phyloP scores from a whole-genome alignment of 1,284 basidiomycete genomes.

The Phellinidium pouzarii region DNA sequence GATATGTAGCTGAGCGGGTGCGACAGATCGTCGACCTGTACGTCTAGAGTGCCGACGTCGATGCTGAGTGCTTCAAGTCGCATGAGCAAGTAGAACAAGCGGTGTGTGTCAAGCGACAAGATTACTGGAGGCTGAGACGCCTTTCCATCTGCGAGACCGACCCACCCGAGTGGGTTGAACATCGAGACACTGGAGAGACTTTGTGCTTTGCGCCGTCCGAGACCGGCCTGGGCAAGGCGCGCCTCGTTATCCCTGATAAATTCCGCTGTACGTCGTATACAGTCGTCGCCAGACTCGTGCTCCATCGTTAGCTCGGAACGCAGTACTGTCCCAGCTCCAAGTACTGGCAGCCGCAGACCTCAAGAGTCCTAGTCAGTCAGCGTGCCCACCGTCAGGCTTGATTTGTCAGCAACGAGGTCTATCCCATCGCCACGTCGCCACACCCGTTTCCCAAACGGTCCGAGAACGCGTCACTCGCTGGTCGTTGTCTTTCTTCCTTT shows the following conservation, averaged over 20 bases:
- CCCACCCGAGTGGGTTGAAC: slow-evolving; percentile 62
- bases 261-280: slow-evolving; percentile 56
- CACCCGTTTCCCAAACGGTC: background rate
- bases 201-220: slow-evolving; percentile 43
- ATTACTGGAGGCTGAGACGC: slow-evolving; percentile 47
- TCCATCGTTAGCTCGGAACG: slow-evolving; percentile 40
- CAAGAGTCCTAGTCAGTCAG: background rate
- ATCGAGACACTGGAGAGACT: slow-evolving; percentile 33
- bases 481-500: slow-evolving; percentile 18
- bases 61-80: slow-evolving; percentile 76
- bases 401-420: background rate
- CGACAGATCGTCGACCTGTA: slow-evolving; percentile 61
- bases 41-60: slow-evolving; percentile 75
- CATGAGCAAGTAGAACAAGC: slow-evolving; percentile 83
- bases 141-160: slow-evolving; percentile 35
- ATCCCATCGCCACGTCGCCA: background rate
- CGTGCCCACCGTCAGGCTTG: background rate
- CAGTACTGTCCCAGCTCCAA: background rate
- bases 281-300: slow-evolving; percentile 64
- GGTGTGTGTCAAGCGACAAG: slow-evolving; percentile 71
- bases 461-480: slow-evolving; percentile 7
- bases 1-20: slow-evolving; percentile 71
- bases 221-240: slow-evolving; percentile 57
- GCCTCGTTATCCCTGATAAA: slow-evolving; percentile 68
- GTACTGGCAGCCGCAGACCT: background rate